Evolutionary conservation across 345 rosid genomes (phyloP).

Genomic region (Hibiscus tridactylites): DNA sequence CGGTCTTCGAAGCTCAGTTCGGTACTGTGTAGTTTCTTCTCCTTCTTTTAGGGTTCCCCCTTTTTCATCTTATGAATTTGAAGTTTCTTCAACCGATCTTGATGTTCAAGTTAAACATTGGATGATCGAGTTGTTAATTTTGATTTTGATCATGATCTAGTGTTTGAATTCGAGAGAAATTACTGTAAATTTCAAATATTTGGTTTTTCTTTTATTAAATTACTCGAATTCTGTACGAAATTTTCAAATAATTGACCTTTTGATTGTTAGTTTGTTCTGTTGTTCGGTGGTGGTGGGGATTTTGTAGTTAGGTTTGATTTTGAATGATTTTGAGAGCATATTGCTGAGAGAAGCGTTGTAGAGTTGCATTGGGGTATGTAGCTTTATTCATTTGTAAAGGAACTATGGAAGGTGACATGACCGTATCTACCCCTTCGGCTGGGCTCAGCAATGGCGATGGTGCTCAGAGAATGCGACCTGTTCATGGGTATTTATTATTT

Average conservation of each 20-base stretch:
- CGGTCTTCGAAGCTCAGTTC: conserved; percentile 23
- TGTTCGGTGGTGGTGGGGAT: conserved; percentile 13
- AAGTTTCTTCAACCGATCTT: conserved; percentile 12
- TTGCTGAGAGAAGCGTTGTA: conserved; percentile 32
- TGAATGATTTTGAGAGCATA: conserved; percentile 49
- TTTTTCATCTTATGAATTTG: conserved; percentile 4
- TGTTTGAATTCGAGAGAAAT: conserved; percentile 7
- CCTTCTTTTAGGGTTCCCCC: not conserved
- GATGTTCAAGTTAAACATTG: not conserved
- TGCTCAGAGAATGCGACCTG: conserved; percentile 42
- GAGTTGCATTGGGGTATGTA: conserved; percentile 47
- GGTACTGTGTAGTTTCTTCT: conserved; percentile 22
- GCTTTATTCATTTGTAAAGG: conserved; percentile 28
- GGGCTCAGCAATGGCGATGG: conserved; percentile 38
- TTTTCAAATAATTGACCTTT: not conserved
- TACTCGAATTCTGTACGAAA: not conserved
- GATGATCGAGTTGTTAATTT: not conserved
- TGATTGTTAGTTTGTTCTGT: conserved; percentile 20
- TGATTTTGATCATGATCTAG: conserved; percentile 8
- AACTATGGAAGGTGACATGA: conserved; percentile 72
- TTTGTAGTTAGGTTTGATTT: conserved; percentile 19
- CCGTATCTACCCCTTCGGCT: conserved; percentile 41
- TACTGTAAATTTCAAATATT: not conserved
- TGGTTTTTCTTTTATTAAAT: not conserved
- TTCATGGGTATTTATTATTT: conserved; percentile 57